Percentiles rank a stretch among this genome's conserved stretches.
These are phyloP conservation scores for Pyrus hybrid DNA, from an alignment of 331 rosid genomes.

Conservation along the genomic window DNA sequence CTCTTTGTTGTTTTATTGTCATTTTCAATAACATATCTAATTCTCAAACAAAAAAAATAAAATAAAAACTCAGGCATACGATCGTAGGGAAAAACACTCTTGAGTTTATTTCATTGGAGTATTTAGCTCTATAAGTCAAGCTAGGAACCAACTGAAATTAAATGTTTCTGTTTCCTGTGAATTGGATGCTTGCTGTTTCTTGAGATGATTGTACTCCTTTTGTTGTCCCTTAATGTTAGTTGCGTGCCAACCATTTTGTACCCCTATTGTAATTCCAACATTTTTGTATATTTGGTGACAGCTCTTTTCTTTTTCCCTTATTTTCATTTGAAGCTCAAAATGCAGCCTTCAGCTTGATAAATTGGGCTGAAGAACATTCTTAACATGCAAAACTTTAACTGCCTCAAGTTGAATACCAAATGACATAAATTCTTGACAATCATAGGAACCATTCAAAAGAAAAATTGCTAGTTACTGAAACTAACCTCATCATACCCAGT, in stretches of 20 bases:
- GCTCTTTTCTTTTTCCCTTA: neutral
- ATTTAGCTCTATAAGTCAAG: neutral
- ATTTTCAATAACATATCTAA: neutral
- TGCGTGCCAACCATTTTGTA: neutral
- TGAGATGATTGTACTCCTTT: neutral
- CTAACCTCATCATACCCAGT: conserved; percentile 94
- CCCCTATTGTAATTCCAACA: neutral
- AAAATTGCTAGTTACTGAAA: neutral
- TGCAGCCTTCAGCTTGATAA: neutral
- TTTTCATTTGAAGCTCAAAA: neutral
- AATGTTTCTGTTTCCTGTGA: neutral
- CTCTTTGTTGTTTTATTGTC: neutral
- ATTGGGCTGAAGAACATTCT: neutral
- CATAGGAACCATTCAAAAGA: neutral
- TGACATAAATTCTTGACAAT: neutral
- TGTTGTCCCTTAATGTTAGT: neutral
- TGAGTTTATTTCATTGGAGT: neutral
- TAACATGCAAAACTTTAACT: neutral
- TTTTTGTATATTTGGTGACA: no score
- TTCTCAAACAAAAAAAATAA: neutral
- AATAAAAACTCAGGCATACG: neutral
- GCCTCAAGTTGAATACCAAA: neutral
- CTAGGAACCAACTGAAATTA: neutral
- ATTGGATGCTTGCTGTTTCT: neutral
- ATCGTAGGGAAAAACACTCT: neutral